These are phyloP conservation scores for Sclerotinia trifoliorum DNA, from an alignment of 2,329 filamentous ascomycete species.

Conservation along the genomic window DNA sequence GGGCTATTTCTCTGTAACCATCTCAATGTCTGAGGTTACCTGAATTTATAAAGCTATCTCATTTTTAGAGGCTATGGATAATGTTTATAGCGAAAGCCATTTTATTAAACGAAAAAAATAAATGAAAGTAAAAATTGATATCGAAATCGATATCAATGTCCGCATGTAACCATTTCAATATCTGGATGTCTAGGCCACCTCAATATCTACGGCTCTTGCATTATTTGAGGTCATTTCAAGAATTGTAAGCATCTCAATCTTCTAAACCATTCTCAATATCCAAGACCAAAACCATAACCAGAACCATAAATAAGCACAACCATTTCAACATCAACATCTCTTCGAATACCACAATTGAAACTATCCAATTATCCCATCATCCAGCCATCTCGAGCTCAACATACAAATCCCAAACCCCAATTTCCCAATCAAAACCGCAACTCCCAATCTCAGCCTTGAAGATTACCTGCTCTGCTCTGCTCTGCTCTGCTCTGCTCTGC, in stretches of 20 bases:
- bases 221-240: background rate
- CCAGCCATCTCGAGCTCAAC: background rate
- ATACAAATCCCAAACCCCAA: background rate
- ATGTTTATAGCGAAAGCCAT: too few species aligned
- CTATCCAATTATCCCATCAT: background rate
- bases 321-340: background rate
- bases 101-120: too few species aligned
- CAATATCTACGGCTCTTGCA: background rate
- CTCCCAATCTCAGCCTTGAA: too few species aligned
- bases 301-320: too few species aligned
- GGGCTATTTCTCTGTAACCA: too few species aligned
- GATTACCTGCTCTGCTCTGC: too few species aligned
- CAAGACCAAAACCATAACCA: too few species aligned
- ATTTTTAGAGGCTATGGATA: background rate
- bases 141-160: background rate
- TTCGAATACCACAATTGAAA: background rate
- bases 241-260: background rate
- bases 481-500: too few species aligned
- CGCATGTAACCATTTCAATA: background rate
- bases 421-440: too few species aligned
- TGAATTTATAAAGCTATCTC: too few species aligned
- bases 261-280: background rate
- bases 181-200: background rate
- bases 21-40: background rate
- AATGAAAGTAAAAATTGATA: too few species aligned